Base-by-base conservation (phyloP, 2,329 filamentous ascomycete genomes). In the Ceratocystiopsis sp. region DNA sequence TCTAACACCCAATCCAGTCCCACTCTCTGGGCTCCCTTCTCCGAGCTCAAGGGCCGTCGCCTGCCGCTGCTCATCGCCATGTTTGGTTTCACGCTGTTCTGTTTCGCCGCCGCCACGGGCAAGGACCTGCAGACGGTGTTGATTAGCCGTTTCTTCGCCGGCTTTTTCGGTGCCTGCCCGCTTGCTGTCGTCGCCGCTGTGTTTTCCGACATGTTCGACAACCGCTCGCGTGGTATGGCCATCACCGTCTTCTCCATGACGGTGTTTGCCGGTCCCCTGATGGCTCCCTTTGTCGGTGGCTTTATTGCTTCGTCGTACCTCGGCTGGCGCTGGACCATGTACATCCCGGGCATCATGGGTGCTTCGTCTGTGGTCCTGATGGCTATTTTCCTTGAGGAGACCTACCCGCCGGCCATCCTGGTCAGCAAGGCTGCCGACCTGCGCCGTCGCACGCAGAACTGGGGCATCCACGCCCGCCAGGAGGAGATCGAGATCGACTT, bases 311-410 rank as follows among this genome's bases (percentile, higher is more conserved):
- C 73, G 18, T 73, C 71, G 8, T 59, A 73, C 53, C 67, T 80
- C 29, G 77, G 77, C 47, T 84, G 80, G 80, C 72, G 80, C 48
- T 84, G 79, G 79, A 82, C 78, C 5, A 69, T 78, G 61, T 84
- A 79, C 55, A 59, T 80, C 25, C 58, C 63, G 19, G 61, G 70
- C 45, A 71, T 81, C 50, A 75, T 83, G 66, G 75, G 79, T 32
- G 75, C 73, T 46, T 46, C 66, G 19, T 71, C 75, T 44, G 73
- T 80, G 49, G 51, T 60, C 25, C 61, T 80, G 40, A 72, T 80
- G 54, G 45, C 80, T 7, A 48, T 81, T 51, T 73, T 78, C 61
- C 64, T 83, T 45, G 62, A 72, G 54, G 80, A 84, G 61, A 80
- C 79, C 0, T 84, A 84, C 54, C 76, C 79, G 38, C 77, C 78